phyloP scores from a whole-genome alignment of 2,329 filamentous ascomycete genomes.

The Fusarium sp. region DNA sequence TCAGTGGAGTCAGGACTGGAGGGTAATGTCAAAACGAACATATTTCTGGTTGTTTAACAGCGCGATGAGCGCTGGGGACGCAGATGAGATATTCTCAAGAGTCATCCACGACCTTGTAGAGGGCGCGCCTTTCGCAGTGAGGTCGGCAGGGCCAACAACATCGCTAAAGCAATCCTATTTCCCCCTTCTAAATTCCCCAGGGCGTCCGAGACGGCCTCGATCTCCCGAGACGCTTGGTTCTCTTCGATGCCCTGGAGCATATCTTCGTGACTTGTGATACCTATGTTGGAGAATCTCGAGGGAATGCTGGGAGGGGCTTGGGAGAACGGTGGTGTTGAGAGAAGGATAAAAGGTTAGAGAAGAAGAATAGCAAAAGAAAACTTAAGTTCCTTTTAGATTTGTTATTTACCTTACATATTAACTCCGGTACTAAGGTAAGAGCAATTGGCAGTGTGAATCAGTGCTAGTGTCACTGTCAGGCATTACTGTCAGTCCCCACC shows the following conservation, averaged over 20 bases:
- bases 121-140: too few relatives aligned
- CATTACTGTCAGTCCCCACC: too few relatives aligned
- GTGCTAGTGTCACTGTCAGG: too few relatives aligned
- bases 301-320: background rate
- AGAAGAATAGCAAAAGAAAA: background rate
- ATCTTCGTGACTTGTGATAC: background rate
- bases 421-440: too few relatives aligned
- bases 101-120: background rate
- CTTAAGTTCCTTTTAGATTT: background rate
- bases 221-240: background rate
- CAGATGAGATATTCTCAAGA: fast-evolving
- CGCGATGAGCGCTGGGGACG: background rate
- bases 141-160: too few relatives aligned
- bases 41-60: background rate
- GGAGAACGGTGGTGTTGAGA: background rate
- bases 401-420: too few relatives aligned
- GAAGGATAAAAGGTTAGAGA: fast-evolving
- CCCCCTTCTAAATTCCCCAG: too few relatives aligned
- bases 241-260: background rate
- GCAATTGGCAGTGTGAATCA: too few relatives aligned
- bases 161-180: too few relatives aligned
- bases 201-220: too few relatives aligned
- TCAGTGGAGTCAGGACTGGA: background rate
- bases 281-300: too few relatives aligned
- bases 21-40: background rate